Conservation (phyloP, 2,329 filamentous ascomycete species). For the Colletotrichum sp. region DNA sequence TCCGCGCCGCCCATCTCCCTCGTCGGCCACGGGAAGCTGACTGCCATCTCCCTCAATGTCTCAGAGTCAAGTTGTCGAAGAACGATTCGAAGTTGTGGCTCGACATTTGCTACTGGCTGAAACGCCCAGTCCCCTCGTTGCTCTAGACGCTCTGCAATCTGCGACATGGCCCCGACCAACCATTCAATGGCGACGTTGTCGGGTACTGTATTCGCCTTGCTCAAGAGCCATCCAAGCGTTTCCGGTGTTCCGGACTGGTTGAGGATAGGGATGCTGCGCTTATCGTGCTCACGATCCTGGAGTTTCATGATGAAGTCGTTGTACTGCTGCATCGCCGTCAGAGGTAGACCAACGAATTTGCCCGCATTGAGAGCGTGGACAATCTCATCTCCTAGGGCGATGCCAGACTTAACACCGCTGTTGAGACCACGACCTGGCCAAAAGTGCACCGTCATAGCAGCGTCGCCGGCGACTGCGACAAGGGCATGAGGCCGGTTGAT, state of each 20-base stretch:
- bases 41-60: constrained; percentile 39
- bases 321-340: constrained; percentile 35
- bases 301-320: constrained; percentile 40
- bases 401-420: neutral
- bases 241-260: constrained; percentile 38
- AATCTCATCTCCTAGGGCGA: neutral
- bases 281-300: constrained; percentile 38
- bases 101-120: neutral
- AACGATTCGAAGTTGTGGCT: constrained; percentile 34
- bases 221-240: constrained; percentile 37
- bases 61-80: constrained; percentile 33
- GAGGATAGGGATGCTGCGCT: constrained; percentile 39
- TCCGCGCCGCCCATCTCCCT: constrained; percentile 39
- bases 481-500: neutral
- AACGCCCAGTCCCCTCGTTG: neutral
- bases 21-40: constrained; percentile 41
- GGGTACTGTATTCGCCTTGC: constrained; percentile 26
- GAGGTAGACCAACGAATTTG: constrained; percentile 32
- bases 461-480: neutral
- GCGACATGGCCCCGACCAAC: neutral
- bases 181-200: neutral
- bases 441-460: neutral
- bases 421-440: neutral
- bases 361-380: neutral
- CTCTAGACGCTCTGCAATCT: neutral